These are phyloP conservation scores for Psophocarpus tetragonolobus DNA, from an alignment of 306 rosid genomes.

Conservation along the genomic window DNA sequence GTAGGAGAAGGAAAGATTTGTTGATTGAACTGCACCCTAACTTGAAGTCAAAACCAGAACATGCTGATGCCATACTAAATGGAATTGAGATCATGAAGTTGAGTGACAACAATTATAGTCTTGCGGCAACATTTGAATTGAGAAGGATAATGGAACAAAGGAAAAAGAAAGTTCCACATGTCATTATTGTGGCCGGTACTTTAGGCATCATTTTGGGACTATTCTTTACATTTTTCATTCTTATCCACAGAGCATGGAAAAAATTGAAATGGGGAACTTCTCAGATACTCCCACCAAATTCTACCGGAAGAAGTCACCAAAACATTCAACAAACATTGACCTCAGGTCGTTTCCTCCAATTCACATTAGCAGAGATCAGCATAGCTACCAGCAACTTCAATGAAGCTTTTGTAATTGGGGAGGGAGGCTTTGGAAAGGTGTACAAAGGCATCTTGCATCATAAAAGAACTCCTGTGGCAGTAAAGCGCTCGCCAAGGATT, in stretches of 20 bases:
- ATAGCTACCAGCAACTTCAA: constrained; percentile 44
- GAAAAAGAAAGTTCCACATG: not conserved
- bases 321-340: constrained; percentile 20
- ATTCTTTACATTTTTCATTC: not conserved
- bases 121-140: constrained; percentile 32
- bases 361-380: constrained; percentile 44
- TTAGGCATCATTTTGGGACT: constrained; percentile 27
- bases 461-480: constrained; percentile 36
- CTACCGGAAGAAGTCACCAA: not conserved
- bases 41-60: constrained; percentile 36
- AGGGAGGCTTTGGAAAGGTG: constrained; percentile 59
- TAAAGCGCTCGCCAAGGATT: constrained; percentile 54
- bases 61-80: constrained; percentile 43
- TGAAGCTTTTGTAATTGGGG: constrained; percentile 42
- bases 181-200: not conserved
- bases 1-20: constrained; percentile 23
- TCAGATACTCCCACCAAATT: not conserved
- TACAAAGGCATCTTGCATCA: constrained; percentile 41
- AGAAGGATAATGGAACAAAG: not conserved
- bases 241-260: not conserved
- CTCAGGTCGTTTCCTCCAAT: constrained; percentile 30
- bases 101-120: constrained; percentile 36
- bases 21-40: constrained; percentile 43
- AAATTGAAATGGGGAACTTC: constrained; percentile 4
- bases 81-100: constrained; percentile 52